Evolutionary conservation across 768 basidiomycete genomes (phyloP).

Genomic region (Suillus clintonianus): DNA sequence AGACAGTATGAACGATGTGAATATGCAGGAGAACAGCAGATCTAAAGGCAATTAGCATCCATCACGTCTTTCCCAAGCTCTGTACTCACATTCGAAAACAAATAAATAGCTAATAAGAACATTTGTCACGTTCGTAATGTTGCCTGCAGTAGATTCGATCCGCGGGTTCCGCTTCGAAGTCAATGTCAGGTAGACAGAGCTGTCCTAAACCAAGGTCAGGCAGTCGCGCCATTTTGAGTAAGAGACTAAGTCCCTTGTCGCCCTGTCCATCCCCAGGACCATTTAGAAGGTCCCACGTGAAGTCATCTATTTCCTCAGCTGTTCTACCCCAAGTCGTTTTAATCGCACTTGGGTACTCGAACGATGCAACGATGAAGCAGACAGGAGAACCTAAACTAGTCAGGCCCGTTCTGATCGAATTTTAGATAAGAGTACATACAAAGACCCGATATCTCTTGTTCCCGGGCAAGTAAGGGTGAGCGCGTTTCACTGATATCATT

Average conservation of each 20-base stretch:
- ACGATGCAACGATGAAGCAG: conserved; percentile 74
- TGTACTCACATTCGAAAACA: background rate
- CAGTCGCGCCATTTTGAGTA: conserved; percentile 76
- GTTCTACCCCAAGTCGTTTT: conserved; percentile 68
- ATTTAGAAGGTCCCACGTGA: conserved; percentile 64
- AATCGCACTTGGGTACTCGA: conserved; percentile 63
- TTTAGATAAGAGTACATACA: conserved; percentile 47
- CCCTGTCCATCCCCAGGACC: conserved; percentile 34
- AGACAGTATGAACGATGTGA: background rate
- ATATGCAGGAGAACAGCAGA: background rate
- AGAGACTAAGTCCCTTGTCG: conserved; percentile 53
- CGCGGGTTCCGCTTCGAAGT: conserved; percentile 25
- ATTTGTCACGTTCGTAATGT: conserved; percentile 1
- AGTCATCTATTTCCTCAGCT: conserved; percentile 68
- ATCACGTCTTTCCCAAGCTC: background rate
- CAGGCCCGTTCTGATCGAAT: background rate
- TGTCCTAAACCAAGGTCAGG: conserved; percentile 74
- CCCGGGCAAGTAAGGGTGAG: conserved; percentile 48
- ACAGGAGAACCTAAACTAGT: conserved; percentile 64
- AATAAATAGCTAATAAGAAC: background rate
- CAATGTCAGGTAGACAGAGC: conserved; percentile 39
- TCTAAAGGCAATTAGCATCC: background rate
- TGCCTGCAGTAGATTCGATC: background rate
- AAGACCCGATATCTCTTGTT: conserved; percentile 75
- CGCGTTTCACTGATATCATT: conserved; percentile 18